These are phyloP conservation scores for Eutrema heterophyllum DNA, from an alignment of 345 rosid genomes.

Conservation along the genomic window DNA sequence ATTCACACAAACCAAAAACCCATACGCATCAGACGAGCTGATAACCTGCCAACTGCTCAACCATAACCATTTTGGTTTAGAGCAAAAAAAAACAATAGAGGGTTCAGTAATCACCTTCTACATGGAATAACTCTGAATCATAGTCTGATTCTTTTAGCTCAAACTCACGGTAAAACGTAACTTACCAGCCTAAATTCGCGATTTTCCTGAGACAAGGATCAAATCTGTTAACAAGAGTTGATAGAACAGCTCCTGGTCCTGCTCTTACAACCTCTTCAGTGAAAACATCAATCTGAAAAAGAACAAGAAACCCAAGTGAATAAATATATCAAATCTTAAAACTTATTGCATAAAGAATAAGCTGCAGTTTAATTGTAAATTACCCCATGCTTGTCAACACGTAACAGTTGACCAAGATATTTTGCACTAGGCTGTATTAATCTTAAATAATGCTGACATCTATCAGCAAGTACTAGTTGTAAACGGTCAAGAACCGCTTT, in stretches of 20 bases:
- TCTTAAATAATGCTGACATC: conserved; percentile 70
- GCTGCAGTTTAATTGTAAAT: neutral
- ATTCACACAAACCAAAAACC: conserved; percentile 65
- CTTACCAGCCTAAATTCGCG: conserved; percentile 88
- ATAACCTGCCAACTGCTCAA: conserved; percentile 93
- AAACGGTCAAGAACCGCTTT: conserved; percentile 91
- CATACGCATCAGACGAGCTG: conserved; percentile 78
- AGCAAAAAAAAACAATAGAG: conserved; percentile 12
- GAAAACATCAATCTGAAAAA: conserved; percentile 72
- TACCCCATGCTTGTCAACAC: conserved; percentile 85
- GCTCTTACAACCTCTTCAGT: conserved; percentile 91
- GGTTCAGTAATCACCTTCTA: conserved; percentile 15
- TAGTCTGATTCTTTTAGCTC: neutral
- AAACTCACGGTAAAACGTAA: neutral
- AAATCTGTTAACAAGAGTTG: conserved; percentile 72
- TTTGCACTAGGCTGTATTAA: conserved; percentile 84
- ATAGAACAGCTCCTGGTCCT: conserved; percentile 83
- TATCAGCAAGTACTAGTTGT: conserved; percentile 82
- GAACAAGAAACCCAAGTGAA: neutral
- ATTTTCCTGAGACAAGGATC: conserved; percentile 86
- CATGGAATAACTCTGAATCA: neutral
- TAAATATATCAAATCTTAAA: neutral
- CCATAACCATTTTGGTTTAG: conserved; percentile 9
- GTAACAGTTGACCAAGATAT: conserved; percentile 78
- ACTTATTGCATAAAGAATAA: neutral